Base-by-base conservation (phyloP, 306 rosid genomes). In the Sicyos baderoa region DNA sequence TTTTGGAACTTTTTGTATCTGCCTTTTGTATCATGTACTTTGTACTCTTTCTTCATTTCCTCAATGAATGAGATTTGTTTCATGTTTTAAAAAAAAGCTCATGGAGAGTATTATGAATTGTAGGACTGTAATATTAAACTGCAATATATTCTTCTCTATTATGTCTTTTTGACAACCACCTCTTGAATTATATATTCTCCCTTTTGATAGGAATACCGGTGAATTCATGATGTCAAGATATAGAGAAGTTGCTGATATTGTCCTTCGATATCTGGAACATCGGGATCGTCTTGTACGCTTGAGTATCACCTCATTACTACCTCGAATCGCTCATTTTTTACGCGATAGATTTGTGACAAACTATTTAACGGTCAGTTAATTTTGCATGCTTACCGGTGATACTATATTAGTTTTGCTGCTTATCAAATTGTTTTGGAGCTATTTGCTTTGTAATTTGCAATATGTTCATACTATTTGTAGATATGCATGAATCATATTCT, bases 201-300 rank as follows among this genome's bases (percentile, higher is more conserved):
- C 63, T 70, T 25, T 84, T 72, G 63, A 76, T 82, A 93, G 99
- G 96, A 93, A 93, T 78, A 89, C 99, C 2, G 99, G 99, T 57
- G 99, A 93, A 76, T 93, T 93, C 75, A 93, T 93, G 99, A 93
- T 93, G 99, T 90, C 99, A 74, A 88, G 99, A 83, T 93, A 93
- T 64, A 88, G 96, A 70, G 99, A 93, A 88, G 98, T 93, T 84
- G 97, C 98, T 0, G 97, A 90, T 12, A 93, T 90, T 82, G 99
- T 93, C 82, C 90, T 93, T 21, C 85, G 95, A 78, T 93, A 93
- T 81, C 84, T 93, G 47, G 96, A 93, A 49, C 91, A 93, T 70
- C 87, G 96, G 56, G 97, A 93, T 70, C 89, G 91, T 50, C 97
- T 93, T 82, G 99, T 93, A 77, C 99, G 99, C 55, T 79, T 87